Evolutionary conservation across 805 yeast genomes (phyloP).

Genomic region (Zygoascus biomembranicola): DNA sequence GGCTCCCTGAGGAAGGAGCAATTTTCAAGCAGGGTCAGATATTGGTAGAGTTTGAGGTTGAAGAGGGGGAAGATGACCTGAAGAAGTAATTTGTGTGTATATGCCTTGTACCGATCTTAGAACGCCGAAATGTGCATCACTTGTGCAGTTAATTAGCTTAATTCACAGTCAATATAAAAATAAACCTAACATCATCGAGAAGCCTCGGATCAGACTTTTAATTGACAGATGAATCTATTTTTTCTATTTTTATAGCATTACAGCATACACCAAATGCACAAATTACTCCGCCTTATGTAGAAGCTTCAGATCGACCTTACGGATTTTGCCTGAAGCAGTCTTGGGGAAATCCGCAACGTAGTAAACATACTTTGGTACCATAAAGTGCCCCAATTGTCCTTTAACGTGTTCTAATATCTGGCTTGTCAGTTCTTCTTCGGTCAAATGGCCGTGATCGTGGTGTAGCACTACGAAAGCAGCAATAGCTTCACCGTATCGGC

Average conservation of each 20-base stretch:
- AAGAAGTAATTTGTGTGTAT: no score
- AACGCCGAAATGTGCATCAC: no score
- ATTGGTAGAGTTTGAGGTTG: constrained; percentile 24
- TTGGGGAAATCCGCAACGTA: constrained; percentile 24
- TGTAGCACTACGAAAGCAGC: constrained; percentile 22
- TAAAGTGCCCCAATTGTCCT: constrained; percentile 21
- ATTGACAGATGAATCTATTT: no score
- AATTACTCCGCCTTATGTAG: neutral
- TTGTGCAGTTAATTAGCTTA: no score
- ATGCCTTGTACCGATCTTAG: no score
- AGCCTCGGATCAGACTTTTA: no score
- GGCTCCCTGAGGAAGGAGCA: constrained; percentile 23
- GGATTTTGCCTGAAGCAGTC: constrained; percentile 26
- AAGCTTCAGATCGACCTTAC: constrained; percentile 23
- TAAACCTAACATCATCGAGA: no score
- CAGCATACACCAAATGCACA: neutral
- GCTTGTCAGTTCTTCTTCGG: constrained; percentile 2
- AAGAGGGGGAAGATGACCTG: neutral
- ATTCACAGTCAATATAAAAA: no score
- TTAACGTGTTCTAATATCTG: constrained; percentile 19
- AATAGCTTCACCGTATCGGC: constrained; percentile 24
- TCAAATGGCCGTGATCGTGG: constrained; percentile 4
- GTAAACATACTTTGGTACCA: constrained; percentile 23
- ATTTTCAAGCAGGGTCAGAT: constrained; percentile 26
- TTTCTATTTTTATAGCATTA: no score